Evolutionary conservation across 768 basidiomycete species (phyloP).

Genomic region (Pholiota microspora): DNA sequence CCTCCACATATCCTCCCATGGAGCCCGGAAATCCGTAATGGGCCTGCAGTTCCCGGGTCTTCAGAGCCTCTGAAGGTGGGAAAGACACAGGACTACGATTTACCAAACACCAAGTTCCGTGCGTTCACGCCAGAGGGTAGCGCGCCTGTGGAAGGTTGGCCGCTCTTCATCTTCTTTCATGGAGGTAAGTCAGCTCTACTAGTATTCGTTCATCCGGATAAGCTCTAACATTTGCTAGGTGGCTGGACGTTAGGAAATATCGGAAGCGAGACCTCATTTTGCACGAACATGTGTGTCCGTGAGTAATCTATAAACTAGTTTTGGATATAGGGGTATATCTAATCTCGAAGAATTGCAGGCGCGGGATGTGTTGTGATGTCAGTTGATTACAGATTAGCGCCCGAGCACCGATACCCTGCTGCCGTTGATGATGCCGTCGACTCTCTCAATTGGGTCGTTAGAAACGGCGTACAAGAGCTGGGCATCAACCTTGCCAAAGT

Average conservation of each 20-base stretch:
- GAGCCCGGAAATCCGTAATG: conserved; percentile 55
- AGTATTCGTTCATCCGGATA: not conserved
- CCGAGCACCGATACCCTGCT: conserved; percentile 68
- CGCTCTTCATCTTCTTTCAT: conserved; percentile 71
- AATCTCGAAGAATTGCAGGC: conserved; percentile 29
- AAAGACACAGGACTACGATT: conserved; percentile 46
- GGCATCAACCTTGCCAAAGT: conserved; percentile 50
- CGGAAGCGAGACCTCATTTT: conserved; percentile 56
- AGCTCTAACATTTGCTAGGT: conserved; percentile 34
- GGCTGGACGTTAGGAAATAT: conserved; percentile 79
- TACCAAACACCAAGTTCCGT: conserved; percentile 54
- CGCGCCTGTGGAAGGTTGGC: conserved; percentile 60
- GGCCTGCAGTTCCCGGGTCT: conserved; percentile 52
- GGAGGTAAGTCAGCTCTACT: conserved; percentile 44
- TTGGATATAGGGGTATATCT: not conserved
- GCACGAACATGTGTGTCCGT: conserved; percentile 60
- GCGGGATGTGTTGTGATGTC: conserved; percentile 62
- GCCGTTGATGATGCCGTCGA: conserved; percentile 74
- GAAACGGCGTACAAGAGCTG: conserved; percentile 44
- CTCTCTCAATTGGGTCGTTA: conserved; percentile 58
- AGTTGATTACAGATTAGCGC: conserved; percentile 72
- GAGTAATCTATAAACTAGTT: conserved; percentile 12
- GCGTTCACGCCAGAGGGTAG: conserved; percentile 61
- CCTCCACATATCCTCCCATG: conserved; percentile 60
- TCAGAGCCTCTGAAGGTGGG: conserved; percentile 58